Conservation (phyloP, 192 early-diverging fungal species). For the Spizellomyces sp. region DNA sequence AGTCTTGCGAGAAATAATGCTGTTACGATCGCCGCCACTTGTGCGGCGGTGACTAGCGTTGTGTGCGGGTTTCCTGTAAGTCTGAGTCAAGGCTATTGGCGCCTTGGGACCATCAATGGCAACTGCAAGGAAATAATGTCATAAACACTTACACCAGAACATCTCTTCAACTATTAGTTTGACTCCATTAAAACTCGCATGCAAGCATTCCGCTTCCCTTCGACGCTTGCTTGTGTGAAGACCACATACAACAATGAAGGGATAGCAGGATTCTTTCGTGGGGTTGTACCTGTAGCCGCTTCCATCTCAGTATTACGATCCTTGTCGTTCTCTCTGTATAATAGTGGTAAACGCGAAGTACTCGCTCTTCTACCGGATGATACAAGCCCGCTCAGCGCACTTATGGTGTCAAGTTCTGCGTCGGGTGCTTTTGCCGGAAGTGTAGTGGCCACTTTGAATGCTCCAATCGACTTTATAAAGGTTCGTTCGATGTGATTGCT, state of each 20-base stretch:
- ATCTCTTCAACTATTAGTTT: constrained; percentile 50
- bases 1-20: not conserved
- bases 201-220: constrained; percentile 89
- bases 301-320: constrained; percentile 86
- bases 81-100: not conserved
- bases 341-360: constrained; percentile 64
- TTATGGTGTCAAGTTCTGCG: constrained; percentile 23
- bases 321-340: constrained; percentile 91
- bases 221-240: constrained; percentile 74
- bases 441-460: constrained; percentile 47
- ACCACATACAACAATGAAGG: constrained; percentile 81
- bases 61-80: constrained; percentile 33
- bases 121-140: not conserved
- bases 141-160: not conserved
- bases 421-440: constrained; percentile 45
- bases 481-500: constrained; percentile 20
- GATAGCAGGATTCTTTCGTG: constrained; percentile 82
- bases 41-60: constrained; percentile 28
- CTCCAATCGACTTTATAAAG: constrained; percentile 60
- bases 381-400: not conserved
- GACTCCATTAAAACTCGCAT: constrained; percentile 96
- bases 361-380: constrained; percentile 18
- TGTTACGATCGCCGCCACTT: constrained; percentile 34
- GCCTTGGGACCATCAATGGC: not conserved
- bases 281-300: constrained; percentile 78